These are phyloP conservation scores for Coemansia biformis DNA, from an alignment of 192 early-diverging fungal species.

Conservation along the genomic window DNA sequence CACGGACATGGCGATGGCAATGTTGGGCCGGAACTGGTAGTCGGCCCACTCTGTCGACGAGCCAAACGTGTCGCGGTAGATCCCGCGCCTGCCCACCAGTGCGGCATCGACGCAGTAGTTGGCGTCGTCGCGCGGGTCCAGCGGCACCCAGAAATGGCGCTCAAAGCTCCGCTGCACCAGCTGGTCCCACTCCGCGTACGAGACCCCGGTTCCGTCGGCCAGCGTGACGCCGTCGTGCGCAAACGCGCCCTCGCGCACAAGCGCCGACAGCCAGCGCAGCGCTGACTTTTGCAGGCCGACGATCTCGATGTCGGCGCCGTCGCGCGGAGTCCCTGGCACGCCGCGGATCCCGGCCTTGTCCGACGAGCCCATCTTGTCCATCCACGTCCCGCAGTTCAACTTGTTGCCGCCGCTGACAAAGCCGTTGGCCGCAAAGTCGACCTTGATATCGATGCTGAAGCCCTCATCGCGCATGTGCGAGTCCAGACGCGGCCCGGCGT, in stretches of 20 bases:
- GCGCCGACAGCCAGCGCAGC: conserved; percentile 72
- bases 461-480: conserved; percentile 88
- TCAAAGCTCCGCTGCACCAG: conserved; percentile 81
- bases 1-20: conserved; percentile 84
- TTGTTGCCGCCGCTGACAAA: conserved; percentile 81
- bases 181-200: conserved; percentile 73
- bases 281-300: conserved; percentile 81
- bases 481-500: conserved; percentile 84
- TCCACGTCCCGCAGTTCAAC: conserved; percentile 99
- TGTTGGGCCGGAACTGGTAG: conserved; percentile 93
- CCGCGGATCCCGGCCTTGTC: conserved; percentile 91
- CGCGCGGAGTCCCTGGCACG: conserved; percentile 85
- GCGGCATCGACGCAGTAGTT: conserved; percentile 53
- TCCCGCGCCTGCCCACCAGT: conserved; percentile 80
- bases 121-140: conserved; percentile 57
- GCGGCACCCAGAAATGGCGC: conserved; percentile 84
- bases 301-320: conserved; percentile 90
- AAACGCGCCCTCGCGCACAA: conserved; percentile 45
- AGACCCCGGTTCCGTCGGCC: conserved; percentile 43
- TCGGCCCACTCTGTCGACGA: conserved; percentile 70
- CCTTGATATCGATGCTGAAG: conserved; percentile 74
- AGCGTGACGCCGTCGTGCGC: conserved; percentile 47
- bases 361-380: conserved; percentile 98
- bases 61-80: conserved; percentile 88
- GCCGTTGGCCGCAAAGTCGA: conserved; percentile 68